phyloP scores from a whole-genome alignment of 495 filamentous ascomycete species.

The Bryoglossum gracile region DNA sequence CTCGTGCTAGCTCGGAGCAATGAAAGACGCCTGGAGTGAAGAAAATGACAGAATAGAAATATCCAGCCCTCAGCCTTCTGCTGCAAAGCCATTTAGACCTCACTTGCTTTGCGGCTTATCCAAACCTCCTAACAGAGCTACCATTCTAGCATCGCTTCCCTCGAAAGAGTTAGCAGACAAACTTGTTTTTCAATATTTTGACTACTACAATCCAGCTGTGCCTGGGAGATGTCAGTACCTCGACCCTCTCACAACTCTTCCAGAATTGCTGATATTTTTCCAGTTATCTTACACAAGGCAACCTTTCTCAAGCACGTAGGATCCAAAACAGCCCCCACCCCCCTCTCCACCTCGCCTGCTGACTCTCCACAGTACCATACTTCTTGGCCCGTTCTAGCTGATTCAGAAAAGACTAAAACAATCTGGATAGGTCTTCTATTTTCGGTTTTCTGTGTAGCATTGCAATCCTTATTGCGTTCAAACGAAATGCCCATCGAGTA shows the following conservation, averaged over 20 bases:
- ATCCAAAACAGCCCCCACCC: background rate
- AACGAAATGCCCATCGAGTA: slow-evolving; percentile 27
- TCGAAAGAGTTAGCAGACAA: slow-evolving; percentile 32
- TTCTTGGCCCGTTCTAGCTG: slow-evolving; percentile 41
- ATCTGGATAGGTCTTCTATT: slow-evolving; percentile 43
- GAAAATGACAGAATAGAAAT: slow-evolving; percentile 24
- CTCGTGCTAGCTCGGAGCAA: slow-evolving; percentile 22
- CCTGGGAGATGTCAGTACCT: slow-evolving; percentile 23
- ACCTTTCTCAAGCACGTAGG: slow-evolving; percentile 22
- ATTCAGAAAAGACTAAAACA: slow-evolving; percentile 31
- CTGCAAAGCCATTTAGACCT: slow-evolving; percentile 16
- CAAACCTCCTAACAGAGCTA: slow-evolving; percentile 26
- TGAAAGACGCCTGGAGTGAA: slow-evolving; percentile 30
- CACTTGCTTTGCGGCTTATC: slow-evolving; percentile 15
- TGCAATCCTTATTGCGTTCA: slow-evolving; percentile 30
- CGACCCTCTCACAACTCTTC: background rate
- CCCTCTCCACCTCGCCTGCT: background rate
- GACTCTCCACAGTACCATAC: slow-evolving; percentile 32
- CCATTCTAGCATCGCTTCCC: slow-evolving; percentile 36
- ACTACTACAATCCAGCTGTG: slow-evolving; percentile 39
- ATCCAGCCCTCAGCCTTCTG: slow-evolving; percentile 15
- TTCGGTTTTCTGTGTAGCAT: slow-evolving; percentile 35
- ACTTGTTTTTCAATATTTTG: slow-evolving; percentile 42
- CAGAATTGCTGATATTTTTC: background rate
- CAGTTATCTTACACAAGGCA: slow-evolving; percentile 18